Evolutionary conservation across 805 yeast species (phyloP).

Genomic region (Saccharomycopsis selenospora): DNA sequence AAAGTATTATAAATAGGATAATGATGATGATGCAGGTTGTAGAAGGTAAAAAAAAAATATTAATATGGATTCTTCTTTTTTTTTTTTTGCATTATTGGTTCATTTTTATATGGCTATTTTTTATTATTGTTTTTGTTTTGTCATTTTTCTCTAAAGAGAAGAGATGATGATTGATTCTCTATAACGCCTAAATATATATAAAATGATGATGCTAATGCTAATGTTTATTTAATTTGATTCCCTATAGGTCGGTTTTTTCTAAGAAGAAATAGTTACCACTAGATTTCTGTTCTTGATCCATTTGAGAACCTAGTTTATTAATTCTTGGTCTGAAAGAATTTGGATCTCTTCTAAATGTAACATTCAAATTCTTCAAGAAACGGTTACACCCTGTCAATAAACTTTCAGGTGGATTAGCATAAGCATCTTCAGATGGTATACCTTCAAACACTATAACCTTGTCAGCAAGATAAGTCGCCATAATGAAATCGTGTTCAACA

Average conservation of each 20-base stretch:
- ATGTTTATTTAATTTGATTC: too few relatives aligned
- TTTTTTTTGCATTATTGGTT: too few relatives aligned
- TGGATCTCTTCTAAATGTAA: conserved; percentile 99
- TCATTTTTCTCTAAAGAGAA: too few relatives aligned
- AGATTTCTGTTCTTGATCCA: conserved; percentile 96
- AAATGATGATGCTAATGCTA: background rate
- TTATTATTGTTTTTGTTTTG: too few relatives aligned
- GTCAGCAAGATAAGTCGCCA: conserved; percentile 99
- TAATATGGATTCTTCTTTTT: too few relatives aligned
- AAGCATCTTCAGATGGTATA: conserved; percentile 75
- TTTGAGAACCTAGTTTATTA: conserved; percentile 94
- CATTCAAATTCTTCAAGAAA: conserved; percentile 94
- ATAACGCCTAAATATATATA: too few relatives aligned
- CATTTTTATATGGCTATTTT: too few relatives aligned
- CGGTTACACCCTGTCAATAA: conserved; percentile 94
- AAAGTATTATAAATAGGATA: too few relatives aligned
- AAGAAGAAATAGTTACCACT: conserved; percentile 94
- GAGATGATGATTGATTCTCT: too few relatives aligned
- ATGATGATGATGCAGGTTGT: too few relatives aligned
- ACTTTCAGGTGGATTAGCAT: conserved; percentile 86
- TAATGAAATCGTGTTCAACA: conserved; percentile 99
- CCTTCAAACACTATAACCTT: conserved; percentile 98
- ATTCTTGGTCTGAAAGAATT: conserved; percentile 97
- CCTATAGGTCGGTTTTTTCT: conserved; percentile 22
- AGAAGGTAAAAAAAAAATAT: too few relatives aligned